phyloP scores from a whole-genome alignment of 257 asterid species.

The Eucommia ulmoides region DNA sequence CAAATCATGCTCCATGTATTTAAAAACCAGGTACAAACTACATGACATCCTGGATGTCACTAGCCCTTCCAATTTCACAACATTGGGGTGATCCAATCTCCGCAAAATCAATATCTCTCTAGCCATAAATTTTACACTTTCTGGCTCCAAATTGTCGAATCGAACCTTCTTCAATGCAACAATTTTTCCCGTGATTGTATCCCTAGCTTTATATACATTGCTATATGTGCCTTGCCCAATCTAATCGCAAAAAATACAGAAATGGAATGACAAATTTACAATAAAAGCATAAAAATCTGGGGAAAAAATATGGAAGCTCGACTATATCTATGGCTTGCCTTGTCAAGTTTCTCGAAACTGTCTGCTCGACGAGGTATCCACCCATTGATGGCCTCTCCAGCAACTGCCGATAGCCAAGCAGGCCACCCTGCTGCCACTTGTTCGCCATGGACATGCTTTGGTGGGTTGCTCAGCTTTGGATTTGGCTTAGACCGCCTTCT shows the following conservation, averaged over 20 bases:
- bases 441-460: constrained; percentile 69
- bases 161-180: constrained; percentile 84
- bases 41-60: constrained; percentile 86
- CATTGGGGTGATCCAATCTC: constrained; percentile 87
- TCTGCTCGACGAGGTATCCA: constrained; percentile 89
- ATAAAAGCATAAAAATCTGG: constrained; percentile 9
- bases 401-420: constrained; percentile 76
- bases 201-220: constrained; percentile 85
- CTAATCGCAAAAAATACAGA: constrained; percentile 25
- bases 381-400: constrained; percentile 82
- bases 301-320: constrained; percentile 10
- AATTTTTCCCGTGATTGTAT: constrained; percentile 42
- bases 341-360: constrained; percentile 68
- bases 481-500: constrained; percentile 69
- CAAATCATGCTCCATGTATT: constrained; percentile 81
- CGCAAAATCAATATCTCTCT: constrained; percentile 82
- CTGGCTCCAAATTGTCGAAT: constrained; percentile 85
- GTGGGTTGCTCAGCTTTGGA: constrained; percentile 76
- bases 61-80: constrained; percentile 64
- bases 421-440: constrained; percentile 98
- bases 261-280: too few relatives aligned
- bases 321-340: constrained; percentile 35
- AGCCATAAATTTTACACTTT: constrained; percentile 86
- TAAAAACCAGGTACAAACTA: constrained; percentile 73
- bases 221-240: constrained; percentile 91